A percentile compares a stretch with the other conserved stretches of the same genome.
Conservation (phyloP, 495 filamentous ascomycete genomes). For the Daldinia caldariorum region DNA sequence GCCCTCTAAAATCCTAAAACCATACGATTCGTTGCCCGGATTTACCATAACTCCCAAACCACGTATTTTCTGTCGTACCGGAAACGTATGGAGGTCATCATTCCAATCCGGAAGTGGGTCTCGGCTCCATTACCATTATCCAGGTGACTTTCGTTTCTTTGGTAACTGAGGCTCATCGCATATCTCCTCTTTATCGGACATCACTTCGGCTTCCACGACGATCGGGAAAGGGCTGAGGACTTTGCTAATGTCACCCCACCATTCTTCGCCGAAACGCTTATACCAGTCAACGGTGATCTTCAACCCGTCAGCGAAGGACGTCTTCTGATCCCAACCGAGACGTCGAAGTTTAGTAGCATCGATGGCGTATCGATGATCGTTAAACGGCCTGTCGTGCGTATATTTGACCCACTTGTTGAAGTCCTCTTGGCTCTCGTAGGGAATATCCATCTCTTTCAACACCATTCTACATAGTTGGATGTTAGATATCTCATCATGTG, state of each 20-base stretch:
- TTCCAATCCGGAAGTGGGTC: neutral
- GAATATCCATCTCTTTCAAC: conserved; percentile 62
- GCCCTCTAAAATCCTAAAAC: conserved; percentile 10
- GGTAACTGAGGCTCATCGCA: conserved; percentile 53
- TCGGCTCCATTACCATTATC: conserved; percentile 58
- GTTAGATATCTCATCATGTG: conserved; percentile 72
- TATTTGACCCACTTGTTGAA: conserved; percentile 67
- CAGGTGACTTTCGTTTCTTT: conserved; percentile 55
- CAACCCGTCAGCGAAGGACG: conserved; percentile 68
- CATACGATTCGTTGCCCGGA: conserved; percentile 1
- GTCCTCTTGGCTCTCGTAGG: conserved; percentile 53
- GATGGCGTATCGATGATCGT: conserved; percentile 75
- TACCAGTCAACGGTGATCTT: conserved; percentile 77
- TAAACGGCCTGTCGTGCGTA: conserved; percentile 76
- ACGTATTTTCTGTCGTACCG: conserved; percentile 19
- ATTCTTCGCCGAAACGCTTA: conserved; percentile 64
- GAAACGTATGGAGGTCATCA: neutral
- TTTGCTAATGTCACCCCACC: conserved; percentile 79
- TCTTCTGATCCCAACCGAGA: conserved; percentile 75
- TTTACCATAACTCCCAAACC: conserved; percentile 22
- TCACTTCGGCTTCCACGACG: conserved; percentile 60
- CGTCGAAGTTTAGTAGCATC: conserved; percentile 70
- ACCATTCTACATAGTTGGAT: conserved; percentile 66
- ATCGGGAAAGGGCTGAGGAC: conserved; percentile 68
- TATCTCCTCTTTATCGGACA: conserved; percentile 60